Evolutionary conservation across 2,329 filamentous ascomycete genomes (phyloP), one percentile per base, ranked within the genome.

Genomic region (Aspergillus jensenii): DNA sequence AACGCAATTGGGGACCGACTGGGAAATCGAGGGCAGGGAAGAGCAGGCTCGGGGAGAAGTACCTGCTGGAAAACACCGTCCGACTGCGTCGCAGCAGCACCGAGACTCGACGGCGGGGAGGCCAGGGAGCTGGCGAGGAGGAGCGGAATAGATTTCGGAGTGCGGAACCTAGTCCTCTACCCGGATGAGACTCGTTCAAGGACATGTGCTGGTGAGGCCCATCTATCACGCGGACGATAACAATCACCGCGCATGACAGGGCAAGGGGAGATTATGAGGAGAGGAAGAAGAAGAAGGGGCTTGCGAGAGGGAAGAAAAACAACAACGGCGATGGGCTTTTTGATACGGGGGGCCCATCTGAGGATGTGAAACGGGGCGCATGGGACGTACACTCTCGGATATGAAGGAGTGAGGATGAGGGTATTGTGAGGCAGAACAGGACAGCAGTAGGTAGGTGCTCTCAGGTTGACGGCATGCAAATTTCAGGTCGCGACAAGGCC

Each of bases 81-180:
- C 68, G 72, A 60, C 71, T 70, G 70, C 71, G 72, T 64, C 71
- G 73, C 56, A 73, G 65, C 33, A 75, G 61, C 50, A 68, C 59
- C 47, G 69, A 69, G 35, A 72, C 65, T 62, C 68, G 68, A 56
- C 64, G 68, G 53, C 69, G 69, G 58, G 67, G 61, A 47, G 68
- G 62, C 43, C 67, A 63, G 31, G 69, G 62, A 58, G 27, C 27
- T 31, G 69, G 66, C 35, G 65, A 59, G 25, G 65, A 62, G 44
- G 70, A 71, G 53, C 66, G 66, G 63, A 74, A 74, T 46, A 74
- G 64, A 59, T 70, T 68, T 63, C 67, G 66, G 55, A 75, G 63
- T 55, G 66, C 62, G 44, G 62, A 62, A 54, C 68, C 68, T 62
- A 71, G 63, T 64, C 68, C 70, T 65, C 67, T 63, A 62, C 67